Conservation (phyloP, 1,284 basidiomycete genomes). For the Pisolithus thermaeus region DNA sequence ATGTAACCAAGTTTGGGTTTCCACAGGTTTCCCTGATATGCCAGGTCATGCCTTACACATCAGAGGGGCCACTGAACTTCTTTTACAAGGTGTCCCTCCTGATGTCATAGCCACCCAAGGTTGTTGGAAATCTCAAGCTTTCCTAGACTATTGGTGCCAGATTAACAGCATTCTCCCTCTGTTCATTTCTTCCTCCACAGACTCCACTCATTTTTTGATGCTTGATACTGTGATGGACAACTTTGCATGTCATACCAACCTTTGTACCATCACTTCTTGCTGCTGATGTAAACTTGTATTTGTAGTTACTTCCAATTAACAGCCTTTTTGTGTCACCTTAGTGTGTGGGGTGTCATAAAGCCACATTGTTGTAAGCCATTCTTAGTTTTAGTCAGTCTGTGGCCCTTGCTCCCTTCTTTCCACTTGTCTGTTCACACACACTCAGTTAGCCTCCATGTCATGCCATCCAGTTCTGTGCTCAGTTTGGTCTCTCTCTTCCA, state of each 20-base stretch:
- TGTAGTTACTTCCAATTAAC: too few species aligned
- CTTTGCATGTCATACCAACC: background rate
- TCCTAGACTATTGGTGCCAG: slow-evolving; percentile 30
- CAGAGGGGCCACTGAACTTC: slow-evolving; percentile 29
- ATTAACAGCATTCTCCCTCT: slow-evolving; percentile 22
- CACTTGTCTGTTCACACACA: too few species aligned
- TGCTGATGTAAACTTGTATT: background rate
- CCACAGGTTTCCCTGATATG: background rate
- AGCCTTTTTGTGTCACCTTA: too few species aligned
- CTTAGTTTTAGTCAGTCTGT: too few species aligned
- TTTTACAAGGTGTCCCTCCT: slow-evolving; percentile 27
- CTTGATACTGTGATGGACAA: background rate
- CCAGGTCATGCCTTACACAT: slow-evolving; percentile 33
- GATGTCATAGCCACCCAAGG: slow-evolving; percentile 30
- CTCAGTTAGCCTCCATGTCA: too few species aligned
- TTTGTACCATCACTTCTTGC: background rate
- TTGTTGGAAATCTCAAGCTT: slow-evolving; percentile 30
- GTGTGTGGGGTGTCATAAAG: too few species aligned
- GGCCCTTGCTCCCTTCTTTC: too few species aligned
- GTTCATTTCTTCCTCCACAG: slow-evolving; percentile 4
- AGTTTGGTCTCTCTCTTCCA: too few species aligned
- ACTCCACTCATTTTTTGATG: background rate
- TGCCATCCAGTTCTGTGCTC: too few species aligned
- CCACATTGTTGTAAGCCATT: too few species aligned
- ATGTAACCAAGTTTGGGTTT: too few species aligned